Evolutionary conservation across 805 yeast species (phyloP), one percentile per base, ranked within the genome.

Genomic region (Candida ponderosae): DNA sequence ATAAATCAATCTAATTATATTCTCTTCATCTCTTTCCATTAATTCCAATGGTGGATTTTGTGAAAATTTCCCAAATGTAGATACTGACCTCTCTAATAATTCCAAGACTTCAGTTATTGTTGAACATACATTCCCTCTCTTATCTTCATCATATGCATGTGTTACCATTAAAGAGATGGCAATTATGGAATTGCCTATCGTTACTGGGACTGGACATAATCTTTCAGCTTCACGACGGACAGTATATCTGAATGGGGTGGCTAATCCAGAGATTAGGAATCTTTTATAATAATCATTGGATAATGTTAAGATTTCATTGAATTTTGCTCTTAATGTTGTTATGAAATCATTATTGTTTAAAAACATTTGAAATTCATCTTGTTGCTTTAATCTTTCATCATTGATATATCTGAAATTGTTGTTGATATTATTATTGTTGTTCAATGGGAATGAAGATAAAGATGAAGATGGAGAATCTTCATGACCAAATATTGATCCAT

Each of bases 121-220:
- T 9, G 70, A 68, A 4, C 69, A 68, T 3, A 80, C 73, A 6
- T 70, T 61, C 20, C 74, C 70, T 37, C 63, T 70, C 39, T 74
- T 74, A 44, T 80, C 88, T 51, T 81, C 88, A 35, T 72, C 76
- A 18, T 74, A 66, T 1, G 88, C 76, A 49, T 74, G 76, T 6
- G 76, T 57, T 16, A 79, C 60, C 38, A 81, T 61, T 35, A 79
- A 68, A 3, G 85, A 60, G 11, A 81, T 54, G 2, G 83, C 67
- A 35, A 81, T 70, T 16, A 81, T 74, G 0, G 85, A 73, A 50
- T 80, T 77, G 5, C 84, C 84, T 38, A 70, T 72, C 1, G 83
- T 82, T 35, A 71, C 72, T 1, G 85, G 77, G 36, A 78, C 68
- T n/a, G 77, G 67, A 3, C 79, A 66, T 28, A 86, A 59, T 18